These are phyloP conservation scores for Podospora sp. DNA, from an alignment of 495 filamentous ascomycete genomes.

Conservation along the genomic window DNA sequence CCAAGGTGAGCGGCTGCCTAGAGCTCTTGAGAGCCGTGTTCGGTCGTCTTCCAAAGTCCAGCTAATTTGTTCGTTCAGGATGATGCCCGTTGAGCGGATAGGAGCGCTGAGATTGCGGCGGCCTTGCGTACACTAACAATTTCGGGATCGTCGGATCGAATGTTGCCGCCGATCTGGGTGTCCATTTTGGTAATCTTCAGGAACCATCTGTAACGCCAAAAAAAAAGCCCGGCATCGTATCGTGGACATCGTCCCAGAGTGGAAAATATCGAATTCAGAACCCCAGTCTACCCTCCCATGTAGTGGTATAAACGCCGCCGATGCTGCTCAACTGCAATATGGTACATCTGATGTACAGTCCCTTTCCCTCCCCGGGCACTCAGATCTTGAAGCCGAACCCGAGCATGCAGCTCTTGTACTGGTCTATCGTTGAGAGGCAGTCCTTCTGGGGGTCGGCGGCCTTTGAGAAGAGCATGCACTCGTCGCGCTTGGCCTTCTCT, in stretches of 20 bases:
- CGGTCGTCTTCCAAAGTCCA: neutral
- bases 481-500: conserved; percentile 88
- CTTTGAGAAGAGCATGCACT: conserved; percentile 97
- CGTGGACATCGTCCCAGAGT: neutral
- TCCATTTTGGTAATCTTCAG: no score
- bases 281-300: conserved; percentile 14
- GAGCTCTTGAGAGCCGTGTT: neutral
- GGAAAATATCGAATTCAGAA: neutral
- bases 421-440: conserved; percentile 77
- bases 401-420: conserved; percentile 90
- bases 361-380: neutral
- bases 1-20: neutral
- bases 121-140: no score
- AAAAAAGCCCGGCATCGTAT: no score
- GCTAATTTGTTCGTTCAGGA: neutral
- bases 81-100: no score
- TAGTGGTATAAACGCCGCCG: conserved; percentile 17
- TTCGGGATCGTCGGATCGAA: no score
- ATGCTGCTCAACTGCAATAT: conserved; percentile 13
- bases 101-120: no score
- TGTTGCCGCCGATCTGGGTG: no score
- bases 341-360: conserved; percentile 10
- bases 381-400: conserved; percentile 87
- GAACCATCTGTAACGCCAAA: no score
- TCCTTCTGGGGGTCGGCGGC: conserved; percentile 73